Evolutionary conservation across 306 rosid genomes (phyloP), one percentile per base, ranked within the genome.

Genomic region (Astragalus membranaceus): DNA sequence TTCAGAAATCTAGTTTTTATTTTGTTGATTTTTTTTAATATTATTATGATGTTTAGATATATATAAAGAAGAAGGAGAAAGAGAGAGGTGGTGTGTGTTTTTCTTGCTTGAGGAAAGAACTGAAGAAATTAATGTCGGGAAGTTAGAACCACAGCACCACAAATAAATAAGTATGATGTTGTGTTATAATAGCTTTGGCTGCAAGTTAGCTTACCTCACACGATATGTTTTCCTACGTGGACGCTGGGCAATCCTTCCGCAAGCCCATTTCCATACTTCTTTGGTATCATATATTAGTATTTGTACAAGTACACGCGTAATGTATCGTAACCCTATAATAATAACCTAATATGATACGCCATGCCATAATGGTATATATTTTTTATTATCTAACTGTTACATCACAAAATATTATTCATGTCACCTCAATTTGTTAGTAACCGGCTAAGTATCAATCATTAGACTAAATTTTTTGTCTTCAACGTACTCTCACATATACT

Each of bases 141-240:
- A 7, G 33, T 41, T 14, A 15, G 54, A n/a, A 33, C 44, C 30
- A 67, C 53, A 56, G 64, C 58, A 72, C 76, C 80, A 67, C 53
- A 58, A 52, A 64, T 70, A 42, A 7, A 60, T 35, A 44, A 32
- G 12, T 32, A 29, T 29, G 37, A 33, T 56, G 49, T 17, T 60
- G 10, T 43, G 26, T 58, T 16, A 33, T 74, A 65, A 33, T 74
- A 65, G 58, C 82, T 83, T 87, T 73, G 68, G 50, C 49, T 50
- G 49, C 83, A 83, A 85, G 93, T 76, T 69, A 71, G 57, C 85
- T 73, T 85, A 70, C 54, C 75, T 80, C 75, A 68, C 92, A 89
- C 88, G 88, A 48, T 67, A 76, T 37, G 41, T 75, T 80, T 53
- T 85, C 62, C 69, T 59, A 67, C 87, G 83, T 81, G 84, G 77